phyloP scores from a whole-genome alignment of 1,139 yeast species.

The Torulaspora pretoriensis region DNA sequence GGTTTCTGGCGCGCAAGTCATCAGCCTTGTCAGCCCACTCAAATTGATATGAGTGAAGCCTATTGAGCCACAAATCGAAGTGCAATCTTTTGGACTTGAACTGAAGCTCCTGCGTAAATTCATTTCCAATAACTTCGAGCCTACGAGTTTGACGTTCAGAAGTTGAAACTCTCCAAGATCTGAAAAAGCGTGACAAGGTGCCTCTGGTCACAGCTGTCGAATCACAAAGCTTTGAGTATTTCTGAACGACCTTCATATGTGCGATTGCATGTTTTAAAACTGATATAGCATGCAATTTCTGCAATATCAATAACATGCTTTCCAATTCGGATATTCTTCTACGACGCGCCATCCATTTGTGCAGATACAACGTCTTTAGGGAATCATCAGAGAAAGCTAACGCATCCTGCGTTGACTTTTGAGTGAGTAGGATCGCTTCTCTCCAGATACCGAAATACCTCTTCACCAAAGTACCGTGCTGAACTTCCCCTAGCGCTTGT shows the following conservation, averaged over 20 bases:
- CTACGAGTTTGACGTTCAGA: conserved; percentile 9
- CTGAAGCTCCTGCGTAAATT: conserved; percentile 6
- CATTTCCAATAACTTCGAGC: conserved; percentile 13
- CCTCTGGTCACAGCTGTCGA: conserved; percentile 4
- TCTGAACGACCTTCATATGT: conserved; percentile 7
- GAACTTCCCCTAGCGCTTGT: not conserved
- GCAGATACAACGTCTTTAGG: not conserved
- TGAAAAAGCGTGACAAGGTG: conserved; percentile 10
- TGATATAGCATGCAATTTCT: conserved; percentile 6
- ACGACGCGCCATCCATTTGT: conserved; percentile 2
- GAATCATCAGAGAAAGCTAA: not conserved
- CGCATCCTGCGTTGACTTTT: not conserved
- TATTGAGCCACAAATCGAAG: conserved; percentile 22
- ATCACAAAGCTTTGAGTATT: conserved; percentile 3
- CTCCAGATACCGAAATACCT: conserved; percentile 2
- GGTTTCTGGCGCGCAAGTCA: conserved; percentile 4
- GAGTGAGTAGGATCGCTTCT: not conserved
- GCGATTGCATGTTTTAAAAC: conserved; percentile 11
- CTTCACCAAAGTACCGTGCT: not conserved
- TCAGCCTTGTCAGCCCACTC: conserved; percentile 15
- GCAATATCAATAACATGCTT: conserved; percentile 6
- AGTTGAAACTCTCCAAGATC: conserved; percentile 15
- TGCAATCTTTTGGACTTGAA: not conserved
- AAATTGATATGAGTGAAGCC: conserved; percentile 8
- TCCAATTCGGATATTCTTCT: conserved; percentile 7